phyloP scores from a whole-genome alignment of 352 stramenopile species.

The Phytopythium vexans region DNA sequence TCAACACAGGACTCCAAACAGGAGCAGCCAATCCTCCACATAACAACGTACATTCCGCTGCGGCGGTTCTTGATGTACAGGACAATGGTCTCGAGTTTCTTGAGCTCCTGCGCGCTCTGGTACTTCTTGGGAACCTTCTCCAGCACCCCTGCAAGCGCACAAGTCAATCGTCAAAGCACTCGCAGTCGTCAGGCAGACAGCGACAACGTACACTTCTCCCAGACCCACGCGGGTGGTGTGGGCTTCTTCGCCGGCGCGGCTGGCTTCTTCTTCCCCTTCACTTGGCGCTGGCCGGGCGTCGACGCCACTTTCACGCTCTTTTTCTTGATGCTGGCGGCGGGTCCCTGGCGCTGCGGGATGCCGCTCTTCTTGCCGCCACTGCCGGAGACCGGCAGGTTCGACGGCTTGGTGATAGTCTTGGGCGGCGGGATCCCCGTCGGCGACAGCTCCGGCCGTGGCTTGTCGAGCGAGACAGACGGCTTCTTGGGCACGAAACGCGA shows the following conservation, averaged over 20 bases:
- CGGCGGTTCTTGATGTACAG: constrained; percentile 83
- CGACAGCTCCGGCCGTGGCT: constrained; percentile 9
- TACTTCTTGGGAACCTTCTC: constrained; percentile 85
- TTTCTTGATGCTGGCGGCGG: constrained; percentile 10
- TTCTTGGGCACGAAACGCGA: background rate
- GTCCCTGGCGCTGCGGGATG: constrained; percentile 2
- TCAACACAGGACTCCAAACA: background rate
- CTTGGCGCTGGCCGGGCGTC: constrained; percentile 4
- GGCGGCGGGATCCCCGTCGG: constrained; percentile 38
- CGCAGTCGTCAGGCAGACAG: background rate
- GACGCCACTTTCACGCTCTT: constrained; percentile 9
- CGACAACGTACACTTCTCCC: constrained; percentile 63
- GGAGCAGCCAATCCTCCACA: constrained; percentile 2
- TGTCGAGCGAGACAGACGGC: constrained; percentile 16
- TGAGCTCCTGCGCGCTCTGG: constrained; percentile 68
- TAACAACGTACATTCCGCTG: constrained; percentile 62
- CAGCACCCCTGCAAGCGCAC: constrained; percentile 39
- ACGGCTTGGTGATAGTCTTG: constrained; percentile 4
- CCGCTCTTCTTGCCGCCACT: background rate
- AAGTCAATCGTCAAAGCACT: background rate
- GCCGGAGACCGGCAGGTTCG: constrained; percentile 5
- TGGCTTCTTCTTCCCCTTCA: constrained; percentile 25
- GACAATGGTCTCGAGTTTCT: constrained; percentile 85
- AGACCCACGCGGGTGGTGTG: constrained; percentile 58
- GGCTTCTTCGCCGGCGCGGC: constrained; percentile 15